Evolutionary conservation across 2,329 filamentous ascomycete species (phyloP), one percentile per base, ranked within the genome.

Genomic region (Aspergillus tanneri): DNA sequence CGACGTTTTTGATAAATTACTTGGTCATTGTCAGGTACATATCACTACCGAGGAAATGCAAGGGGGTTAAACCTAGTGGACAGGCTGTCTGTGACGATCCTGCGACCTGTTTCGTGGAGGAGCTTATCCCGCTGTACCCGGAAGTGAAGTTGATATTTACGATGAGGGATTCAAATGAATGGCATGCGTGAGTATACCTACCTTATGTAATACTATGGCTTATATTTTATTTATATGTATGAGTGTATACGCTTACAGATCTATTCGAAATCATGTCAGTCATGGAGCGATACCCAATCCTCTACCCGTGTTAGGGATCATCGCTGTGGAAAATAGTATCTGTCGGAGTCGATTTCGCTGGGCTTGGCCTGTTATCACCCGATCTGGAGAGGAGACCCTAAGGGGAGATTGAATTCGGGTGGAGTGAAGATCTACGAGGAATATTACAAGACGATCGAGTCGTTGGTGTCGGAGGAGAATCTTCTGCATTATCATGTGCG

Each of bases 361-460:
- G 27, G 18, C n/a, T 18, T 9, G 12, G 5, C 10, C 22, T 1
- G 21, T 21, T 6, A 32, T 37, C 5, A 4, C 11, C 21, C 18
- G 25, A 12, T 36, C 24, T 11, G 43, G 43, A n/a, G 7, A 27
- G 6, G 43, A 30, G 12, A n/a, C 30, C 5, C 27, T 46, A 7
- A 24, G 19, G 34, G n/a, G 0, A 21, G 36, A 10, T 36, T 37
- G 14, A 18, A 44, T 4, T 18, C 11, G 10, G 23, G 50, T 12
- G 47, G 48, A 6, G 38, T 39, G 12, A 30, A 25, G 24, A 37
- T 16, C 14, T 54, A 43, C 69, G 63, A 66, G 22, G 67, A 72
- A 42, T 74, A 79, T 62, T 77, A 78, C 60, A 70, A 70, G 9
- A 65, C 74, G 47, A 67, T 79, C n/a, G 65, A 62, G 6, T 47